Evolutionary conservation across 352 stramenopile species (phyloP).

Genomic region (Globisporangium rhizosaccharum): DNA sequence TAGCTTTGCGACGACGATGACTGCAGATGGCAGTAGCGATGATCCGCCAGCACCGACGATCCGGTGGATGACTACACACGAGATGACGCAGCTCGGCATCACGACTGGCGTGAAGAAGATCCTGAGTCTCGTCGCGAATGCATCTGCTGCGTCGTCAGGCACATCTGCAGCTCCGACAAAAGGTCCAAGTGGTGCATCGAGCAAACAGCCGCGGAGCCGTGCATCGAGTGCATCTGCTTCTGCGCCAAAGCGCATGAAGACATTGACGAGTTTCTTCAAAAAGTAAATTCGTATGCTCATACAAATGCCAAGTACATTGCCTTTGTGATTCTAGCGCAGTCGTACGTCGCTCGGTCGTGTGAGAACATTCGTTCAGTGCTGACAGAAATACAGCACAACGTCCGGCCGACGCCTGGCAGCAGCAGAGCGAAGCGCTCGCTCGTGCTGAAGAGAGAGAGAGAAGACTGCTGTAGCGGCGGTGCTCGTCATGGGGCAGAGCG

Average conservation of each 20-base stretch:
- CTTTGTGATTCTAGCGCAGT: background rate
- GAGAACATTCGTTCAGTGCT: background rate
- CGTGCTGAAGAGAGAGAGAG: background rate
- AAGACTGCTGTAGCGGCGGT: background rate
- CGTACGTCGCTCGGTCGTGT: background rate
- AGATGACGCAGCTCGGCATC: constrained; percentile 80
- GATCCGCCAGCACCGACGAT: constrained; percentile 8
- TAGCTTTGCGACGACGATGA: background rate
- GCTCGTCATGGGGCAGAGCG: constrained; percentile 5
- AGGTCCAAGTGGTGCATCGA: background rate
- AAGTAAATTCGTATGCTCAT: constrained; percentile 29
- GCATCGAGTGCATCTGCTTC: background rate
- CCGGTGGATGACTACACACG: constrained; percentile 68
- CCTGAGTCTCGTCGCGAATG: constrained; percentile 39
- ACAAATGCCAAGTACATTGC: constrained; percentile 6
- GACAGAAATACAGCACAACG: background rate
- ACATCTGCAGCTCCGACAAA: background rate
- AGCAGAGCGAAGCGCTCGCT: background rate
- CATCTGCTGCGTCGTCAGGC: background rate
- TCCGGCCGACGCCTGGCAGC: background rate
- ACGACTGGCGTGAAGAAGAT: constrained; percentile 89
- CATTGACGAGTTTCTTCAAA: constrained; percentile 61
- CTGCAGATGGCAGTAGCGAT: background rate
- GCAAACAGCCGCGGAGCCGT: constrained; percentile 6
- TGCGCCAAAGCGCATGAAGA: constrained; percentile 41